These are phyloP conservation scores for Neoboletus subvelutipes DNA, from an alignment of 768 basidiomycete species.

Conservation along the genomic window DNA sequence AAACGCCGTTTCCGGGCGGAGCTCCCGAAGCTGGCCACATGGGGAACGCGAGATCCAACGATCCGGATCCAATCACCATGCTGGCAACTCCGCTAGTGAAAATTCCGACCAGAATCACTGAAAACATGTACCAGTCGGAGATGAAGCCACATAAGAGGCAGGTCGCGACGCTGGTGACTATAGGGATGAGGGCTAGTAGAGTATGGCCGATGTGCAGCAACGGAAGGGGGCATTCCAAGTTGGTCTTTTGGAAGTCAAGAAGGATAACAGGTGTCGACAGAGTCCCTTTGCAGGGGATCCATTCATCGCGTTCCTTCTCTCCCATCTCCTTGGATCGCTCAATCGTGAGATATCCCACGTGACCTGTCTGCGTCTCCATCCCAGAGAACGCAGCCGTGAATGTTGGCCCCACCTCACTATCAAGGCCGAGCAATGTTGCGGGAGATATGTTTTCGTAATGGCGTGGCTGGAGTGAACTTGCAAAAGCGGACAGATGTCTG, in stretches of 20 bases:
- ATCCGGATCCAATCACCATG: neutral
- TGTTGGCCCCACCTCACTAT: neutral
- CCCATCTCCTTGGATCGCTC: neutral
- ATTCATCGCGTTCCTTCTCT: neutral
- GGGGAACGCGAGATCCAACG: no score
- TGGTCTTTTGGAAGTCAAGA: neutral
- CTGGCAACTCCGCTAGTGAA: neutral
- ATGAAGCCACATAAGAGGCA: neutral
- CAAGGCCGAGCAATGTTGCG: neutral
- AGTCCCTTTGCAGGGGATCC: neutral
- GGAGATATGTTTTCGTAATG: neutral
- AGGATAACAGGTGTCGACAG: neutral
- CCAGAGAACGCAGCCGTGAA: neutral
- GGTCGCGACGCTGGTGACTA: neutral
- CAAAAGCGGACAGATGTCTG: neutral
- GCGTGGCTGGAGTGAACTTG: neutral
- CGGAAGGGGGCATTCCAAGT: neutral
- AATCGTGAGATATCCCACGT: neutral
- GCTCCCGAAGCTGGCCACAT: neutral
- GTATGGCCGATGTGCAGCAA: neutral
- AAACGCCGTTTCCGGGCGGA: neutral
- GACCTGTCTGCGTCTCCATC: neutral
- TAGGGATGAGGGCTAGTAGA: neutral
- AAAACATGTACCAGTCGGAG: neutral
- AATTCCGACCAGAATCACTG: neutral